A percentile compares a stretch with the other conserved stretches of the same genome.
Evolutionary conservation across 139 green algal genomes (phyloP).

Genomic region (Micractinium conductrix): DNA sequence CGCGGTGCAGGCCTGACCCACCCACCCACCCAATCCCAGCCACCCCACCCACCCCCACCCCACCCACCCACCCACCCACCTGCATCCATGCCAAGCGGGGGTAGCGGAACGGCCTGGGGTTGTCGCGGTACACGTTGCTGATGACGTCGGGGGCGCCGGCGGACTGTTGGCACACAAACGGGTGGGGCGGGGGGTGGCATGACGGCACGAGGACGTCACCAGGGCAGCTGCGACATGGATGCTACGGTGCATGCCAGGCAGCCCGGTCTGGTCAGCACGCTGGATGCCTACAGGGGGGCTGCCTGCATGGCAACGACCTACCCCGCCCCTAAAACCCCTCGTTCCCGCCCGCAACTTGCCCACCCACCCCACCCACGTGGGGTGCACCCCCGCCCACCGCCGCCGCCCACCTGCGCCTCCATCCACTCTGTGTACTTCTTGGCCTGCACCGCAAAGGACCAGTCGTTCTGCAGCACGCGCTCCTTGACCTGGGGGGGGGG

Average conservation of each 20-base stretch:
- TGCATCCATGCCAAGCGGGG: slow-evolving; percentile 47
- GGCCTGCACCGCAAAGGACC: slow-evolving; percentile 48
- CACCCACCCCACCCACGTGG: too few species aligned
- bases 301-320: too few species aligned
- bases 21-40: too few species aligned
- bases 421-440: slow-evolving; percentile 59
- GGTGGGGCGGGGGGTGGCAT: too few species aligned
- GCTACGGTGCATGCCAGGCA: too few species aligned
- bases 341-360: too few species aligned
- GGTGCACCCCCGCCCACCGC: slow-evolving; percentile 20
- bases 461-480: slow-evolving; percentile 56
- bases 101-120: slow-evolving; percentile 37
- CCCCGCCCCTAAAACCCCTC: too few species aligned
- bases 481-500: slow-evolving; percentile 54
- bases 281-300: too few species aligned
- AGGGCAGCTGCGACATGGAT: too few species aligned
- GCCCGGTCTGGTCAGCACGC: too few species aligned
- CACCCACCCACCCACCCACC: not conserved
- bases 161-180: slow-evolving; percentile 18
- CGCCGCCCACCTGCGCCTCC: slow-evolving; percentile 25
- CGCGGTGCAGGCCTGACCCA: not conserved
- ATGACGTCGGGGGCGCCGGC: slow-evolving; percentile 38
- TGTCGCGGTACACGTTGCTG: slow-evolving; percentile 48
- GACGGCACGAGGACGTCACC: too few species aligned
- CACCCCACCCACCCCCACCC: not conserved